Evolutionary conservation across 208 protist species (phyloP).

Genomic region (Kentomonas sorsogonicus): DNA sequence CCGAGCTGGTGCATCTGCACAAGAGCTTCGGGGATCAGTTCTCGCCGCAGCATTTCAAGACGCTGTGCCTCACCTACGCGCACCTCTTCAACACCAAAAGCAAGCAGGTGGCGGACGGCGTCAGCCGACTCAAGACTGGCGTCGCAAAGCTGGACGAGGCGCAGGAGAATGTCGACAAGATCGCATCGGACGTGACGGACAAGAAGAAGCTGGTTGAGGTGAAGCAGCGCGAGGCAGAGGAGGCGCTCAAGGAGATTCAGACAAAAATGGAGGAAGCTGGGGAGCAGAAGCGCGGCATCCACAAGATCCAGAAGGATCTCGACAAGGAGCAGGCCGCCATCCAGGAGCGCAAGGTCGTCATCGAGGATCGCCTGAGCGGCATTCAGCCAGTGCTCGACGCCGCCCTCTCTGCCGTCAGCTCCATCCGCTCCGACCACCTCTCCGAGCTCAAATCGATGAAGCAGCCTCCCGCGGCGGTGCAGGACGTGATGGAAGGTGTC

Average conservation of each 20-base stretch:
- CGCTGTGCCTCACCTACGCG: conserved; percentile 86
- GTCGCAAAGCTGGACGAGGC: conserved; percentile 95
- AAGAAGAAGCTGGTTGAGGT: conserved; percentile 86
- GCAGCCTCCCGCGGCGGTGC: conserved; percentile 92
- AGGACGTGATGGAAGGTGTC: conserved; percentile 96
- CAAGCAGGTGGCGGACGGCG: conserved; percentile 57
- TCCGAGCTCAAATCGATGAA: conserved; percentile 95
- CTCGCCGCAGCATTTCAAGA: conserved; percentile 91
- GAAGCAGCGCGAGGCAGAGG: conserved; percentile 94
- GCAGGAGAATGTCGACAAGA: conserved; percentile 90
- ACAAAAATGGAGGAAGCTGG: conserved; percentile 92
- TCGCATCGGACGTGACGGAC: conserved; percentile 86
- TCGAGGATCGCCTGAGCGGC: conserved; percentile 90
- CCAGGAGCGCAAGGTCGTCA: conserved; percentile 80
- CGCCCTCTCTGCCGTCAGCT: conserved; percentile 90
- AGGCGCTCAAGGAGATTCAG: conserved; percentile 94
- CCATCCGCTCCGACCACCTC: conserved; percentile 91
- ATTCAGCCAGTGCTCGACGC: conserved; percentile 95
- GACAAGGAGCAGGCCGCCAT: conserved; percentile 90
- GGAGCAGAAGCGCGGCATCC: conserved; percentile 91
- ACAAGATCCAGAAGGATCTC: conserved; percentile 90
- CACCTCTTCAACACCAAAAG: conserved; percentile 83
- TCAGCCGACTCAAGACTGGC: conserved; percentile 81
- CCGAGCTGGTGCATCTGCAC: conserved; percentile 88
- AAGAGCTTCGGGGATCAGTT: conserved; percentile 55